Conservation (phyloP, 2,329 filamentous ascomycete species). For the Epichloe baconii region DNA sequence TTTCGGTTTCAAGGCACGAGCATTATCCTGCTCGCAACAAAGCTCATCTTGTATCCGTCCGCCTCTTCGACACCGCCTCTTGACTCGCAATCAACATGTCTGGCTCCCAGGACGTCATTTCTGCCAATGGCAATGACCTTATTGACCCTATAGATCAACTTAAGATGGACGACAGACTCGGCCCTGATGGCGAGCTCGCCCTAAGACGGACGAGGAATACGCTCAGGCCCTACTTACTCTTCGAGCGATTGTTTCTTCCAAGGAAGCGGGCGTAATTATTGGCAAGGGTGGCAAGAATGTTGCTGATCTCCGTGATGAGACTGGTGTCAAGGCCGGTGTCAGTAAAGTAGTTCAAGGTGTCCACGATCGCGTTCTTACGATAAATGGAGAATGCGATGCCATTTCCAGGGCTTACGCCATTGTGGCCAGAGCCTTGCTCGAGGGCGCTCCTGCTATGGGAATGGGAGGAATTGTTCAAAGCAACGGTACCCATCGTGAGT, state of each 20-base stretch:
- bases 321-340: constrained; percentile 92
- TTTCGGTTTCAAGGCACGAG: neutral
- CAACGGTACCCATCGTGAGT: constrained; percentile 83
- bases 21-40: neutral
- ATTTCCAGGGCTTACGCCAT: constrained; percentile 88
- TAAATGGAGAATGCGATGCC: constrained; percentile 78
- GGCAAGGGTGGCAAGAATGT: constrained; percentile 98
- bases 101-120: constrained; percentile 41
- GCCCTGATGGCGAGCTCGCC: constrained; percentile 61
- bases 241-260: constrained; percentile 94
- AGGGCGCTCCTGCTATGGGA: constrained; percentile 87
- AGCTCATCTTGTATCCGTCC: constrained; percentile 6
- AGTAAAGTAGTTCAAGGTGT: constrained; percentile 98
- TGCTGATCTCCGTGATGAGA: constrained; percentile 91
- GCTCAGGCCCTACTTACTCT: constrained; percentile 84
- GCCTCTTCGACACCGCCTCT: neutral
- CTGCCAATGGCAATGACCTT: constrained; percentile 48
- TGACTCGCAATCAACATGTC: constrained; percentile 36
- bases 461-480: constrained; percentile 84
- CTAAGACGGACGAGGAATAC: constrained; percentile 95
- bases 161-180: constrained; percentile 52
- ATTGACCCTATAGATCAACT: constrained; percentile 51
- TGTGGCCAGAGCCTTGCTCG: constrained; percentile 80
- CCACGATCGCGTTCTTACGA: constrained; percentile 91
- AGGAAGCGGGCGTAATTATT: constrained; percentile 98